A percentile compares a stretch with the other conserved stretches of the same genome.
These are phyloP conservation scores for Catenaria anguillulae DNA, from an alignment of 371 early-diverging fungal species.

Conservation along the genomic window DNA sequence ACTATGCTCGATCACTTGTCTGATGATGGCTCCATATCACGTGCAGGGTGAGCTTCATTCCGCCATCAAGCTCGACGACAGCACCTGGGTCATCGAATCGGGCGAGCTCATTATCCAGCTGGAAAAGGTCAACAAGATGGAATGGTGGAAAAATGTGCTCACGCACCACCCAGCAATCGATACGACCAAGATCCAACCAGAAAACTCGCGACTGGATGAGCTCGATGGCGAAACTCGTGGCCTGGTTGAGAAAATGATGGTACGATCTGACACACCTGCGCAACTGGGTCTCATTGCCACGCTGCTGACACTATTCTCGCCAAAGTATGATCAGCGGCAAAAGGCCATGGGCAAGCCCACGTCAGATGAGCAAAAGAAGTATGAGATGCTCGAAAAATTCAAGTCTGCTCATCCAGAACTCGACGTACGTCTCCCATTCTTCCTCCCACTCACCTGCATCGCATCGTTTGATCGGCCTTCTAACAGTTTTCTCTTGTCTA, in stretches of 20 bases:
- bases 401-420: slow-evolving; percentile 26
- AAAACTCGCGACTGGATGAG: slow-evolving; percentile 73
- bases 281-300: no score
- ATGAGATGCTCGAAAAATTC: slow-evolving; percentile 61
- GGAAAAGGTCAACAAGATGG: slow-evolving; percentile 64
- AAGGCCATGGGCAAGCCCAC: slow-evolving; percentile 65
- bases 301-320: no score
- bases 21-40: not conserved
- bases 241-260: slow-evolving; percentile 77
- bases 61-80: slow-evolving; percentile 57
- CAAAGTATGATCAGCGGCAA: slow-evolving; percentile 85
- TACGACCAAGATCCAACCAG: slow-evolving; percentile 77
- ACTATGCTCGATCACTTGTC: no score
- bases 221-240: slow-evolving; percentile 79
- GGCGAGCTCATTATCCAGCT: slow-evolving; percentile 59
- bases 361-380: slow-evolving; percentile 66
- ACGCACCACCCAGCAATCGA: slow-evolving; percentile 67
- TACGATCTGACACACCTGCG: slow-evolving; percentile 11
- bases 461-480: no score
- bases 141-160: slow-evolving; percentile 87
- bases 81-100: slow-evolving; percentile 68
- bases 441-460: no score
- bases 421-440: not conserved
- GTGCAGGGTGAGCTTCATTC: slow-evolving; percentile 65
- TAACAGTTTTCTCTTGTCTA: no score